A percentile compares a stretch with the other conserved stretches of the same genome.
These are phyloP conservation scores for Voacanga thouarsii DNA, from an alignment of 257 asterid species.

Conservation along the genomic window DNA sequence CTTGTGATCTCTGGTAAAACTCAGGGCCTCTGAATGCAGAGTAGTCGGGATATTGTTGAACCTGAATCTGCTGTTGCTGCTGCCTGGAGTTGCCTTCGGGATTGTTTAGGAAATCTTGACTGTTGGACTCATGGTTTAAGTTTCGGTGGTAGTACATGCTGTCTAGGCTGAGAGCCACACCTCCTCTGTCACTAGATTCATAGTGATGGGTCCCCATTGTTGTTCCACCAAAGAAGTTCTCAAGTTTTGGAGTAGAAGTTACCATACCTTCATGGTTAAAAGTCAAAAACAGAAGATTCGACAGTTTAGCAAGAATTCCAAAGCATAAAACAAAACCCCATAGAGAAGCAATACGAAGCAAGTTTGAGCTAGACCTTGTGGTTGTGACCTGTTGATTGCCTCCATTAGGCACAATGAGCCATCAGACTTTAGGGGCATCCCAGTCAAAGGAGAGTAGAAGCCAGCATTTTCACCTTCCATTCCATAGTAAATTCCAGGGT, in stretches of 20 bases:
- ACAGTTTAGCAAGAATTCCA: constrained; percentile 7
- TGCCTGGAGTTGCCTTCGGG: constrained; percentile 38
- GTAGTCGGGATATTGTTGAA: constrained; percentile 47
- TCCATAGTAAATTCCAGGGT: constrained; percentile 60
- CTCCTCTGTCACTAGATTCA: constrained; percentile 49
- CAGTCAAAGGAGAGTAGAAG: constrained; percentile 50
- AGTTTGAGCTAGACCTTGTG: constrained; percentile 53
- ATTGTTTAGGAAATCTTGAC: constrained; percentile 43
- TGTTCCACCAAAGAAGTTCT: constrained; percentile 77
- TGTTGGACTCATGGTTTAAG: constrained; percentile 33
- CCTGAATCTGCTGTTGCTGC: constrained; percentile 29
- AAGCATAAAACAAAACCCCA: not conserved
- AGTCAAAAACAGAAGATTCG: constrained; percentile 11
- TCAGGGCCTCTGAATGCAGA: constrained; percentile 39
- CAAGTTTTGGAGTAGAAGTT: constrained; percentile 65
- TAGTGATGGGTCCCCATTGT: constrained; percentile 66
- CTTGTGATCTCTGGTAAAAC: constrained; percentile 37
- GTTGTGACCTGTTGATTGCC: constrained; percentile 68
- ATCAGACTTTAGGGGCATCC: constrained; percentile 92
- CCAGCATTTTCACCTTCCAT: constrained; percentile 48
- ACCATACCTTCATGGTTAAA: constrained; percentile 37
- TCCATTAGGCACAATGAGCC: constrained; percentile 88
- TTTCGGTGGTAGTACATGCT: constrained; percentile 61
- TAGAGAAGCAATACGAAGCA: not conserved
- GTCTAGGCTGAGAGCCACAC: constrained; percentile 70